These are phyloP conservation scores for Incumbomyces lentus DNA, from an alignment of 2,329 filamentous ascomycete genomes.

Conservation along the genomic window DNA sequence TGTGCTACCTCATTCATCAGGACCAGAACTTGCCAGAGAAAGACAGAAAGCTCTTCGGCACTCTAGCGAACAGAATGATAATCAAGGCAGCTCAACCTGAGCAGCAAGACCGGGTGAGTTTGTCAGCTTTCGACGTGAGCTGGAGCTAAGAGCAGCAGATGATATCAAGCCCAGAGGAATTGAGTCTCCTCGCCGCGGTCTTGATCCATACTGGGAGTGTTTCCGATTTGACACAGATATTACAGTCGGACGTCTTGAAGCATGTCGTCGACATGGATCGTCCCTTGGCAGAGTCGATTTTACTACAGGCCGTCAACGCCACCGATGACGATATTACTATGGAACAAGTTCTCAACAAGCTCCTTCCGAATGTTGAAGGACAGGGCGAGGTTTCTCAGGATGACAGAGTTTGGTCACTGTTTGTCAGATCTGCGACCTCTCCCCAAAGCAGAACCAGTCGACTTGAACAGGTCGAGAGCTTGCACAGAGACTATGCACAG, in stretches of 20 bases:
- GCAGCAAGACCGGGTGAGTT: conserved; percentile 33
- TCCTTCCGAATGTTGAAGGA: conserved; percentile 23
- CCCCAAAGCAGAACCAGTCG: background rate
- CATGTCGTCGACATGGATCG: conserved; percentile 35
- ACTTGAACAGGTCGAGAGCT: conserved; percentile 21
- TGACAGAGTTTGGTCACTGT: conserved; percentile 36
- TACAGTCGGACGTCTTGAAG: conserved; percentile 34
- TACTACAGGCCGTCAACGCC: conserved; percentile 28
- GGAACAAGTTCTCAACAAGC: conserved; percentile 26
- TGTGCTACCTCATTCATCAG: conserved; percentile 33
- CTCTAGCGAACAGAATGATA: conserved; percentile 40
- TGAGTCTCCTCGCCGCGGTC: conserved; percentile 35
- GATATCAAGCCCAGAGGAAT: conserved; percentile 37
- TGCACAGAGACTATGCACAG: conserved; percentile 26
- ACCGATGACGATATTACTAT: conserved; percentile 26
- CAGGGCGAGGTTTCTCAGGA: conserved; percentile 32
- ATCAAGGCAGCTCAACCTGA: conserved; percentile 37
- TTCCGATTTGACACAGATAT: conserved; percentile 32
- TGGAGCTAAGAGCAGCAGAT: conserved; percentile 24
- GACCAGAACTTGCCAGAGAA: conserved; percentile 29
- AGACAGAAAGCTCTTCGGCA: conserved; percentile 38
- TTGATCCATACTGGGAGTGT: conserved; percentile 32
- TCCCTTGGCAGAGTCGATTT: conserved; percentile 30
- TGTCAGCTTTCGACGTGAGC: background rate
- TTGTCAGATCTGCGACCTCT: conserved; percentile 25